Base-by-base conservation (phyloP, 140 eudicot species). In the Ambrosia hybrid region DNA sequence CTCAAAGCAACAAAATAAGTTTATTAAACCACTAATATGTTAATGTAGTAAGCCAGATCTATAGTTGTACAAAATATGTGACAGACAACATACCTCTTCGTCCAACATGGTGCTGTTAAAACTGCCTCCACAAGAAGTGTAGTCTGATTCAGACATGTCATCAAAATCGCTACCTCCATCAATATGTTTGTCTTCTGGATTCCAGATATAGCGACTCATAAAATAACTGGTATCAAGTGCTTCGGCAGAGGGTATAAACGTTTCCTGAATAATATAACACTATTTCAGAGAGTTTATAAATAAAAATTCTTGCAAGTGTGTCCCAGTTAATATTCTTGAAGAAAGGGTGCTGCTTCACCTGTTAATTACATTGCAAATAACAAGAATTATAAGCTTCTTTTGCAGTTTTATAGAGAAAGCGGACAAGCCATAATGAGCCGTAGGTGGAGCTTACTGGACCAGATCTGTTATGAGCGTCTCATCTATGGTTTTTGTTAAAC, bases 171-270 rank as follows among this genome's bases (percentile, higher is more conserved):
- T 90, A 48, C 83, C 91, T 76, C 95, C 97, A 68, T 68, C 83
- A 41, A 87, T 76, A 74, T 86, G 89, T 73, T 84, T 87, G 17
- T 88, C 96, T 65, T 94, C 95, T 43, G 91, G 95, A 83, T 94
- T 94, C 99, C 99, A 94, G 33, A 94, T 86, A 71, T 94, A 88
- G 39, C 99, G 99, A 71, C 99, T 94, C 99, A 88, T 88, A 70
- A 94, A 94, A 81, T 94, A 94, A 76, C 97, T 83, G 1, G 99
- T 94, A 84, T 94, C 99, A 61, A 78, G 89, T 63, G 94, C 79
- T 62, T 94, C 96, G 34, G 87, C 85, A 21, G 97, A 67, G 57
- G 97, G 99, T 63, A 94, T 83, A 79, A 90, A 94, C 72, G 92
- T 78, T n/a, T 97, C 46, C 46, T 41, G 8, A 8, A 41, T 1